Evolutionary conservation across 805 yeast species (phyloP).

Genomic region (Candida silvicultrix): DNA sequence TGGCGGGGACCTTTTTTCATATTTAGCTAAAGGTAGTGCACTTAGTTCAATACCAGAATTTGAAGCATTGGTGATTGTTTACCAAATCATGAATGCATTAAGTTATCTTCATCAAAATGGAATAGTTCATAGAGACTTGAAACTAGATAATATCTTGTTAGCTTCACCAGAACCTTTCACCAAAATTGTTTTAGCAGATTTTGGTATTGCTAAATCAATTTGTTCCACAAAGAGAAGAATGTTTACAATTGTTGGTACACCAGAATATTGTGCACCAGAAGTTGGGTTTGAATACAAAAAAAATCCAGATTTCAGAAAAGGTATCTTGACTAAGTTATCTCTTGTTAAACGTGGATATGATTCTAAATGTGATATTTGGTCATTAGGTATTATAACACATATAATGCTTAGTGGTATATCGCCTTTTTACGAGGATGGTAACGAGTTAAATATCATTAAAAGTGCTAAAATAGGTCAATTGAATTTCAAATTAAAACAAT

Average conservation of each 20-base stretch:
- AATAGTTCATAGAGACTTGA: conserved; percentile 62
- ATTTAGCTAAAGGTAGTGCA: conserved; percentile 35
- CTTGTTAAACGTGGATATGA: conserved; percentile 35
- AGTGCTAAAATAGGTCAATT: conserved; percentile 37
- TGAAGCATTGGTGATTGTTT: conserved; percentile 46
- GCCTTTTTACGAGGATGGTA: conserved; percentile 49
- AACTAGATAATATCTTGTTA: conserved; percentile 57
- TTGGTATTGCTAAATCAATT: conserved; percentile 47
- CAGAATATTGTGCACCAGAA: conserved; percentile 72
- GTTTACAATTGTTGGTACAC: conserved; percentile 53
- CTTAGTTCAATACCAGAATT: conserved; percentile 43
- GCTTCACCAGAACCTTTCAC: conserved; percentile 47
- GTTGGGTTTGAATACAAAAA: conserved; percentile 39
- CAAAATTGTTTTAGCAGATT: conserved; percentile 57
- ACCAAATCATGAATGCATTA: conserved; percentile 52
- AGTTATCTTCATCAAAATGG: conserved; percentile 45
- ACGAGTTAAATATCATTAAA: conserved; percentile 32
- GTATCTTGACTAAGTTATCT: conserved; percentile 15
- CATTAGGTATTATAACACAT: conserved; percentile 55
- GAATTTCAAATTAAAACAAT: conserved; percentile 31
- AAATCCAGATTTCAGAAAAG: conserved; percentile 22
- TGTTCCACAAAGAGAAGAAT: conserved; percentile 29
- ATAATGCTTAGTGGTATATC: conserved; percentile 58
- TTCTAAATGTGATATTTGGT: conserved; percentile 62
- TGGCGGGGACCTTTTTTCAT: conserved; percentile 58